phyloP scores from a whole-genome alignment of 306 rosid genomes.

The Prunus campanulata region DNA sequence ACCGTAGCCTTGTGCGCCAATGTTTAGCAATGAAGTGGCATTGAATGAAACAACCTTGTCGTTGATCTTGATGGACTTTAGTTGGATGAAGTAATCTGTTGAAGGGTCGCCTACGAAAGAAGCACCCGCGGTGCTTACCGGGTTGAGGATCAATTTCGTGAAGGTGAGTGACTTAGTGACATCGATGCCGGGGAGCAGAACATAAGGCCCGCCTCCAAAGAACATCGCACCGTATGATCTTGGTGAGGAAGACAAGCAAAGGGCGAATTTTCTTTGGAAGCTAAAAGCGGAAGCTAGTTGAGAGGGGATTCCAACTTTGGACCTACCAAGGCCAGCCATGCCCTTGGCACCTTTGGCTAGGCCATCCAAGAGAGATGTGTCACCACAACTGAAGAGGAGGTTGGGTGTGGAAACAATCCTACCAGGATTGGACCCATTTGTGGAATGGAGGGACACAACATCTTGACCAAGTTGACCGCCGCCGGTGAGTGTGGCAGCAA shows the following conservation, averaged over 20 bases:
- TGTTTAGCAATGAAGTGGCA: slow-evolving; percentile 32
- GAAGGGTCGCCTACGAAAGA: slow-evolving; percentile 41
- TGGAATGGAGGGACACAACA: slow-evolving; percentile 34
- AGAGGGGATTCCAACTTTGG: slow-evolving; percentile 35
- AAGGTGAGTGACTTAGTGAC: slow-evolving; percentile 24
- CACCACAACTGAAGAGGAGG: slow-evolving; percentile 36
- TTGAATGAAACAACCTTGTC: slow-evolving; percentile 39
- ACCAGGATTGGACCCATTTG: slow-evolving; percentile 31
- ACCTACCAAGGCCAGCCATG: slow-evolving; percentile 54
- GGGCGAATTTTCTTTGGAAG: slow-evolving; percentile 33
- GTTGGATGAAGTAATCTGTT: slow-evolving; percentile 52
- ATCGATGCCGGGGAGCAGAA: slow-evolving; percentile 9
- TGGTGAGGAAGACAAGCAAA: slow-evolving; percentile 41
- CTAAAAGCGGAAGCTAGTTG: slow-evolving; percentile 39
- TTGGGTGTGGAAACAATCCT: slow-evolving; percentile 30
- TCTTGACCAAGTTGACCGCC: slow-evolving; percentile 39
- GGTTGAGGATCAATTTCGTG: slow-evolving; percentile 53
- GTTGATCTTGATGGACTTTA: slow-evolving; percentile 42
- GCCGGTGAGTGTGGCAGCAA: background rate
- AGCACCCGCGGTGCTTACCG: slow-evolving; percentile 31
- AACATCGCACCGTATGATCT: slow-evolving; percentile 17
- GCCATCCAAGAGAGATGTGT: slow-evolving; percentile 24
- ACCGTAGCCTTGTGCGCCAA: slow-evolving; percentile 45
- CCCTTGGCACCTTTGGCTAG: slow-evolving; percentile 45
- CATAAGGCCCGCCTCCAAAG: slow-evolving; percentile 26